Percentiles rank a stretch among this genome's conserved stretches.
Conservation (phyloP, 257 asterid species). For the Paraleonurus japonicus region DNA sequence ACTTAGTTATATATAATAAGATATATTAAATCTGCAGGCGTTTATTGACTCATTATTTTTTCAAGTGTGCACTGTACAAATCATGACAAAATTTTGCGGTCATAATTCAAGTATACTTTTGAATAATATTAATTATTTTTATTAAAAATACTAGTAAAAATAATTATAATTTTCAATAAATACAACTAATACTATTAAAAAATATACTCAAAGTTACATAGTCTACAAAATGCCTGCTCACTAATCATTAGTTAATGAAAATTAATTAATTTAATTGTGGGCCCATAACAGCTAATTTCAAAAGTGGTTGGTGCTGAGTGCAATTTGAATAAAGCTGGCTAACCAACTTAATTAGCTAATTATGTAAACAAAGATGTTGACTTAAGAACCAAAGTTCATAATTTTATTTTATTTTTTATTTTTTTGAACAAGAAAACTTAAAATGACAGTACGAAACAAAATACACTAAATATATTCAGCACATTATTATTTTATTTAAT, state of each 20-base stretch:
- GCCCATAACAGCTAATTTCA: slow-evolving; percentile 21
- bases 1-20: not conserved
- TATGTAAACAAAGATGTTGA: not conserved
- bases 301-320: slow-evolving; percentile 1
- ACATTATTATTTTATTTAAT: no score
- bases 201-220: no score
- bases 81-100: no score
- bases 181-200: no score
- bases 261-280: not conserved
- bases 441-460: not conserved
- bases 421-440: not conserved
- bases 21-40: not conserved
- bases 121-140: no score
- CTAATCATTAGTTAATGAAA: not conserved
- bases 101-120: no score
- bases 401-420: no score
- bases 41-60: not conserved
- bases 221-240: no score
- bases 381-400: slow-evolving; percentile 19
- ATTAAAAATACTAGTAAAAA: no score
- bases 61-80: not conserved
- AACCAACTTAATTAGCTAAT: slow-evolving; percentile 20
- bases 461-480: no score
- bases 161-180: no score
- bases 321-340: slow-evolving; percentile 1